phyloP scores from a whole-genome alignment of 441 rosid species.

The Aleurites moluccanus region DNA sequence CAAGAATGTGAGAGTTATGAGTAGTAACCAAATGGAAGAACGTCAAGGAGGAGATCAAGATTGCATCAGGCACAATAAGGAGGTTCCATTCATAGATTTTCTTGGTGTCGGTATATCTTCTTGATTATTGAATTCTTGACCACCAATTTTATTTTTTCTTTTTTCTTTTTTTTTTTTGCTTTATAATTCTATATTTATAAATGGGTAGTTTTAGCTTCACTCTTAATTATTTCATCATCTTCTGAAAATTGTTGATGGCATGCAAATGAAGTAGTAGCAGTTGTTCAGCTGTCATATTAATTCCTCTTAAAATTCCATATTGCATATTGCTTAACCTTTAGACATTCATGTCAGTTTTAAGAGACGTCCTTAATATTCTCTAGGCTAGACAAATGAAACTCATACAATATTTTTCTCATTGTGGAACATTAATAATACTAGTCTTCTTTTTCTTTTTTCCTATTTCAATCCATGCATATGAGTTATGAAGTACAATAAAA shows the following conservation, averaged over 20 bases:
- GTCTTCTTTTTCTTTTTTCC: too few species aligned
- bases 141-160: conserved; percentile 20
- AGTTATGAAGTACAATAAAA: too few species aligned
- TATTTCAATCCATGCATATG: too few species aligned
- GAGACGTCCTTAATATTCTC: too few species aligned
- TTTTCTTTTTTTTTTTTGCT: conserved; percentile 2
- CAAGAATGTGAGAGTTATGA: conserved; percentile 19
- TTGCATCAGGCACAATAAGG: conserved; percentile 37
- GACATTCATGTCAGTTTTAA: too few species aligned
- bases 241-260: conserved; percentile 22
- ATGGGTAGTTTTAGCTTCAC: conserved; percentile 29
- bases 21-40: conserved; percentile 31
- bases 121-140: conserved; percentile 25
- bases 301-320: not conserved
- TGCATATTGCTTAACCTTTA: not conserved
- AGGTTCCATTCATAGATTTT: conserved; percentile 55
- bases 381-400: too few species aligned
- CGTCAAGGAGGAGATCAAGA: conserved; percentile 35
- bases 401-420: too few species aligned
- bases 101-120: conserved; percentile 71
- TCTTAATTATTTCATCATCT: conserved; percentile 2
- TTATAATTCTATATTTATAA: conserved; percentile 13
- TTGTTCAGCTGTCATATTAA: conserved; percentile 24
- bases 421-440: too few species aligned
- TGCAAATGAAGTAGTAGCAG: conserved; percentile 21